Base-by-base conservation (phyloP, 2,329 filamentous ascomycete genomes). In the Elsinoe fawcettii region DNA sequence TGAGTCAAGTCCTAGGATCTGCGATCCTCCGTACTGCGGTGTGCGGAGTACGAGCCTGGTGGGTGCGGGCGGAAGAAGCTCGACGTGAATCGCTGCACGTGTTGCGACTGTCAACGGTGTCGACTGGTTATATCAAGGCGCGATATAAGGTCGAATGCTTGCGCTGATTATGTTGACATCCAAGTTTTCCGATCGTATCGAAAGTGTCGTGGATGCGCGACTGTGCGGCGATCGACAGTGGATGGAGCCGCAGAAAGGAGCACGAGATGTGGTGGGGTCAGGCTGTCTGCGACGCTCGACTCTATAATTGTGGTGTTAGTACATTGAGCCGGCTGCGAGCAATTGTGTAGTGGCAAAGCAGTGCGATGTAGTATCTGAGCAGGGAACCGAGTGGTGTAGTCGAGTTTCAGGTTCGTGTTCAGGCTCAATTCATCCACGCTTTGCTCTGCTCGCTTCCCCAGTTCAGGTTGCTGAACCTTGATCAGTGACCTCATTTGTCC, bases 401-500 rank as follows among this genome's bases (percentile, higher is more conserved):
- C 49, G 32, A 39, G 49, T 53, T 53, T 53, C 49, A 39, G 20
- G 49, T 53, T 22, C 30, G 49, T 23, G 32, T 53, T 53, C 34
- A 9, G 8, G n/a, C 25, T 32, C 34, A 37, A 37, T 37, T 30
- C n/a, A 36, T 51, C 14, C 46, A 27, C 27, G 39, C 39, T 43
- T 47, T 30, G 43, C 43, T 25, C 22, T n/a, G n/a, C n/a, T n/a
- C n/a, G n/a, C 27, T 32, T 49, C 22, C 44, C 44, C 22, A 49
- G 14, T 41, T n/a, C 25, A 32, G 27, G 22, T 20, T 23, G 22
- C 23, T 49, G 20, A 25, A 37, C 16, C n/a, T 53, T 34, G 25
- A 30, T 37, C n/a, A 39, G 49, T 53, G 49, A 53, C 49, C 49
- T 53, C 49, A 53, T 53, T 53, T 23, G 30, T 22, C 41, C 41